Evolutionary conservation across 805 yeast genomes (phyloP).

Genomic region (Komagataella kurtzmanii): DNA sequence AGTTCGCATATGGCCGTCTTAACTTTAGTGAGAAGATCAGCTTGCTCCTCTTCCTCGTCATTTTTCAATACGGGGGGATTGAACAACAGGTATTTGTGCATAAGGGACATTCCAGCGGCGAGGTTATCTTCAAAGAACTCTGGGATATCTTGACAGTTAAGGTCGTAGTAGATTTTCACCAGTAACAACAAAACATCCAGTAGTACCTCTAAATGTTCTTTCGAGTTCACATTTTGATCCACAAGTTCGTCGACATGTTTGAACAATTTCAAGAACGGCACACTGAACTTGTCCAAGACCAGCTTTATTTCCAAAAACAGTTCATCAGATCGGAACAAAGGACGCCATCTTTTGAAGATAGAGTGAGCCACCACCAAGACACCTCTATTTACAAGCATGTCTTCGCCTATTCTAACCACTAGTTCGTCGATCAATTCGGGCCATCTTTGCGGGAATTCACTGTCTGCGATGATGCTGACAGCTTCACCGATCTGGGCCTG

Average conservation of each 20-base stretch:
- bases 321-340: slow-evolving; percentile 82
- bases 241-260: slow-evolving; percentile 56
- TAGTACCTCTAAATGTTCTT: slow-evolving; percentile 36
- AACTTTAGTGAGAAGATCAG: slow-evolving; percentile 55
- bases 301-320: slow-evolving; percentile 76
- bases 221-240: slow-evolving; percentile 27
- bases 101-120: slow-evolving; percentile 58
- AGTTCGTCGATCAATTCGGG: slow-evolving; percentile 60
- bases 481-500: slow-evolving; percentile 95
- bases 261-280: slow-evolving; percentile 65
- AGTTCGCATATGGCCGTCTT: slow-evolving; percentile 79
- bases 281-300: slow-evolving; percentile 73
- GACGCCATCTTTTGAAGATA: slow-evolving; percentile 94
- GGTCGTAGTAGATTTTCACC: slow-evolving; percentile 77
- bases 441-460: slow-evolving; percentile 93
- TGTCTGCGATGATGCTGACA: slow-evolving; percentile 83
- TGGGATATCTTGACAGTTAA: slow-evolving; percentile 96
- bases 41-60: slow-evolving; percentile 51
- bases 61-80: slow-evolving; percentile 39
- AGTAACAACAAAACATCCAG: slow-evolving; percentile 62
- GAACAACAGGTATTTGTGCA: slow-evolving; percentile 70
- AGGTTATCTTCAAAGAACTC: slow-evolving; percentile 94
- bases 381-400: slow-evolving; percentile 67
- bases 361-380: slow-evolving; percentile 89
- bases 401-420: slow-evolving; percentile 49